Evolutionary conservation across 192 early-diverging fungal genomes (phyloP), one percentile per base, ranked within the genome.

Genomic region (Globomyces pollinis-pini): DNA sequence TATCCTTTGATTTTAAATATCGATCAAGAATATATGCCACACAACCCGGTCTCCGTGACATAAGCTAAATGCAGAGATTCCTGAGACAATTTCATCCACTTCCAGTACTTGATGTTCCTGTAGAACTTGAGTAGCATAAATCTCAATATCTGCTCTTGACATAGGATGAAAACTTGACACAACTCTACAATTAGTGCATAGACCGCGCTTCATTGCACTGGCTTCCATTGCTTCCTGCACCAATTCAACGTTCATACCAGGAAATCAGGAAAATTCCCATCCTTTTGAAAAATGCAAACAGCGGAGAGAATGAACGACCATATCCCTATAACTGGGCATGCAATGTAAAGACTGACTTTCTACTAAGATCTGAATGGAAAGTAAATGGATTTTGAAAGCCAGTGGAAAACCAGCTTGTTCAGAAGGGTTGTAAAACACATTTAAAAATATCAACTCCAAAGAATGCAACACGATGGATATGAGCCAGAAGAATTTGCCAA

Each of bases 21-120:
- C 38, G 33, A 65, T 67, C 65, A 2, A 67, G 39, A 61, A 67
- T 63, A 59, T 58, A 67, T 16, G 65, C 65, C 20, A 67, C 24
- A 42, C 66, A 67, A n/a, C 65, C 34, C n/a, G 65, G 44, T 55
- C 65, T 45, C 65, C 65, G 28, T 68, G 65, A 29, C 65, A 67
- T 62, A 67, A 67, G 24, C 26, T 16, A 67, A 68, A 68, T 13
- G 51, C 30, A 4, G 51, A 42, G 21, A 67, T 39, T 41, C 28
- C 20, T 18, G 42, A 43, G 29, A 67, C 65, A 42, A 67, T 18
- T 30, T 49, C 8, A 8, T 55, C 64, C n/a, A 66, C 53, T 4
- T 43, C 34, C 12, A 38, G 43, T 20, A 26, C 55, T 9, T 65
- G 1, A 58, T 59, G 29, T 29, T 67, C 65, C 18, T 42, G 31